phyloP scores from a whole-genome alignment of 257 asterid species.

The Nicotiana benthamiana region DNA sequence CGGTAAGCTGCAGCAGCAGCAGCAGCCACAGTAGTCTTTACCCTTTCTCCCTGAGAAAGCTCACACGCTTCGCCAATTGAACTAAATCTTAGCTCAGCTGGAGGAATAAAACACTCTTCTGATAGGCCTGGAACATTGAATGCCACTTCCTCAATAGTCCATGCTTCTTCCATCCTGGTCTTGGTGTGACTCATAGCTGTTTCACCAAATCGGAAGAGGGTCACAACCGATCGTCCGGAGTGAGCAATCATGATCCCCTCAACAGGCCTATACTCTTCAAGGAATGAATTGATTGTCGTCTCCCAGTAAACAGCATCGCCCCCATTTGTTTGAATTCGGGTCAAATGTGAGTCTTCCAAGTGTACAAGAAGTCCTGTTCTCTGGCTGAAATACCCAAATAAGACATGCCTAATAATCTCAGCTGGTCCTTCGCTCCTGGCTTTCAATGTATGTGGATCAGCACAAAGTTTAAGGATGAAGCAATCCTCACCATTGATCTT shows the following conservation, averaged over 20 bases:
- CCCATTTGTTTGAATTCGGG: constrained; percentile 57
- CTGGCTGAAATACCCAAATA: constrained; percentile 79
- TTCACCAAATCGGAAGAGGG: constrained; percentile 70
- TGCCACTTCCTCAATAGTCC: constrained; percentile 67
- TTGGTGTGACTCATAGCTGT: constrained; percentile 75
- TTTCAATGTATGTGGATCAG: constrained; percentile 61
- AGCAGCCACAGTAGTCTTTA: constrained; percentile 27
- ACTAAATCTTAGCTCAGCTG: constrained; percentile 50
- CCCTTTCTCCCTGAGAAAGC: constrained; percentile 43
- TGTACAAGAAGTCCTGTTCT: constrained; percentile 75
- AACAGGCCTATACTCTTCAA: constrained; percentile 58
- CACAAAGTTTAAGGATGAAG: constrained; percentile 54
- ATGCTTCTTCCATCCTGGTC: constrained; percentile 72
- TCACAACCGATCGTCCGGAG: constrained; percentile 57
- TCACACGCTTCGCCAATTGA: constrained; percentile 44
- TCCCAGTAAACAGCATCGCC: constrained; percentile 72
- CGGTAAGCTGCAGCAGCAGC: constrained; percentile 42
- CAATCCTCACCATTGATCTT: constrained; percentile 66
- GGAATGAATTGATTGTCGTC: constrained; percentile 58
- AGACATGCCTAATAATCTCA: constrained; percentile 57
- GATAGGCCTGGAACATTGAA: constrained; percentile 62
- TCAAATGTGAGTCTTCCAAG: constrained; percentile 69
- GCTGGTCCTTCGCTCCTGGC: constrained; percentile 78
- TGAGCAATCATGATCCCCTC: constrained; percentile 84
- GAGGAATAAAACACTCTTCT: constrained; percentile 65